Percentiles rank a stretch among this genome's conserved stretches.
phyloP scores from a whole-genome alignment of 805 yeast species.

The Blastobotrys peoriensis region DNA sequence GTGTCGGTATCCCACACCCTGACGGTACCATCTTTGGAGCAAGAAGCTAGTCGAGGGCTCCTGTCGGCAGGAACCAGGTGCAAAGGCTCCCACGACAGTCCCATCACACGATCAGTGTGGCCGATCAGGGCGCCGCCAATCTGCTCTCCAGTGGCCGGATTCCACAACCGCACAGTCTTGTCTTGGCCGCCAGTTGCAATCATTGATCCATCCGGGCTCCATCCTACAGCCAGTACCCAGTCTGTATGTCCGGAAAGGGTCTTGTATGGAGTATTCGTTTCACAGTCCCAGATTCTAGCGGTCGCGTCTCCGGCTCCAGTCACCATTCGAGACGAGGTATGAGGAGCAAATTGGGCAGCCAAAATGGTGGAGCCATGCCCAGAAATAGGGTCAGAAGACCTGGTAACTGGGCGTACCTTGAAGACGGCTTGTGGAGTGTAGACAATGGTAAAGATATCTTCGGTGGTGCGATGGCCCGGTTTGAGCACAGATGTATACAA shows the following conservation, averaged over 20 bases:
- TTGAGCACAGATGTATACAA: slow-evolving; percentile 74
- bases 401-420: slow-evolving; percentile 83
- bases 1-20: slow-evolving; percentile 82
- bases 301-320: slow-evolving; percentile 97
- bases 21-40: slow-evolving; percentile 86
- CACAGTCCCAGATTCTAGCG: slow-evolving; percentile 95
- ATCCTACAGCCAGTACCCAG: slow-evolving; percentile 89
- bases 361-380: slow-evolving; percentile 95
- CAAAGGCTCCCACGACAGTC: slow-evolving; percentile 90
- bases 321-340: slow-evolving; percentile 75
- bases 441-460: slow-evolving; percentile 84
- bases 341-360: slow-evolving; percentile 90
- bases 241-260: slow-evolving; percentile 80
- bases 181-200: slow-evolving; percentile 98
- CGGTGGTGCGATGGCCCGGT: slow-evolving; percentile 84
- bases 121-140: slow-evolving; percentile 72
- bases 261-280: slow-evolving; percentile 83
- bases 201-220: slow-evolving; percentile 86
- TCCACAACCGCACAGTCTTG: slow-evolving; percentile 83
- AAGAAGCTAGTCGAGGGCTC: slow-evolving; percentile 68
- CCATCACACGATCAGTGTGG: slow-evolving; percentile 84
- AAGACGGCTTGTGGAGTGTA: slow-evolving; percentile 94
- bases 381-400: slow-evolving; percentile 86
- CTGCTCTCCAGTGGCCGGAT: slow-evolving; percentile 63
- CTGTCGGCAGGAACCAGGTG: slow-evolving; percentile 60